Evolutionary conservation across 768 basidiomycete species (phyloP), one percentile per base, ranked within the genome.

Genomic region (Coprinellus aureogranulatus): DNA sequence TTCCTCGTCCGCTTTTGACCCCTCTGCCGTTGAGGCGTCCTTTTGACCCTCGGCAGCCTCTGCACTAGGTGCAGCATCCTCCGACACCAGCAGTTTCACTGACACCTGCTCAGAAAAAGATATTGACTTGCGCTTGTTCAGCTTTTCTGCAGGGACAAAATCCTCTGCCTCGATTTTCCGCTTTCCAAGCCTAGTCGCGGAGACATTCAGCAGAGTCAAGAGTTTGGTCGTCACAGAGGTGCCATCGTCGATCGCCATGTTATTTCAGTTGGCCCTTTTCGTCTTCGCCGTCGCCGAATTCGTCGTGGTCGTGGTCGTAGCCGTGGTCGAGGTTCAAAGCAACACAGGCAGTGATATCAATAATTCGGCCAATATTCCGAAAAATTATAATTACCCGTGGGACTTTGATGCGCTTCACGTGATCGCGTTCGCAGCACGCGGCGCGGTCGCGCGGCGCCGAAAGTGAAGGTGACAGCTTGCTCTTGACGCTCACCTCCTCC

Each of bases 191-290:
- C 87, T 93, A 2, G 87, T 84, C 0, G 92, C 90, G 31, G 92
- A 92, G 2, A 94, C 90, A 67, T 97, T 98, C 4, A 97, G 78
- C 1, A 97, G 83, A 0, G 94, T 96, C 27, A 97, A 72, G 1
- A 97, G 83, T 50, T 86, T 86, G 45, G 91, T 92, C 1, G 86
- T 91, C 10, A 87, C 83, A 2, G 79, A 71, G 53, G 83, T 86
- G 37, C 68, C 71, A 67, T 75, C 72, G 69, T 72, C 72, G 70
- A 75, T 74, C 18, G 57, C 40, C 52, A 58, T 58, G n/a, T n/a
- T n/a, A n/a, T n/a, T n/a, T n/a, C n/a, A n/a, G n/a, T n/a, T n/a
- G n/a, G n/a, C n/a, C n/a, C n/a, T n/a, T 12, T 28, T 54, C 39
- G 23, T 25, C 23, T 22, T 34, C 34, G 34, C 34, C 8, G 34